Percentiles rank a stretch among this genome's conserved stretches.
Conservation (phyloP, 1,284 basidiomycete species). For the Pulveroboletus sp. region DNA sequence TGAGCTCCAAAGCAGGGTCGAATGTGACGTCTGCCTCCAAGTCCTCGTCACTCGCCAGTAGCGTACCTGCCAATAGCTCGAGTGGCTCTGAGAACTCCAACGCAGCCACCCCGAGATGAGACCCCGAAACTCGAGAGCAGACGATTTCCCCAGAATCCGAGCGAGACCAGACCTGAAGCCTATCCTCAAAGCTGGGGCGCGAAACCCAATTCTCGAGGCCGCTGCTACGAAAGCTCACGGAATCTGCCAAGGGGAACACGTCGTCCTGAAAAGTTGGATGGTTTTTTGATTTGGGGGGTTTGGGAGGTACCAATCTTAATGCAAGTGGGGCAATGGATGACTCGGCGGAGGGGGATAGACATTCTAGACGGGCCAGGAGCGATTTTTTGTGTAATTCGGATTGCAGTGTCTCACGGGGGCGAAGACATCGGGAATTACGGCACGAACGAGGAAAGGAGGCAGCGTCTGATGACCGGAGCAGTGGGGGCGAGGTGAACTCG, state of each 20-base stretch:
- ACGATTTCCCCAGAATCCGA: conserved; percentile 37
- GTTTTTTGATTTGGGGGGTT: conserved; percentile 17
- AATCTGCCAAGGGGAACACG: conserved; percentile 39
- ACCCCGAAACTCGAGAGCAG: conserved; percentile 42
- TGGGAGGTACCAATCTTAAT: conserved; percentile 34
- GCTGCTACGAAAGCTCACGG: conserved; percentile 43
- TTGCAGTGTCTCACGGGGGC: conserved; percentile 40
- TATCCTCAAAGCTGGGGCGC: conserved; percentile 74
- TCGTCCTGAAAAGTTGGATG: conserved; percentile 32
- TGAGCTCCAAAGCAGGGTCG: conserved; percentile 16
- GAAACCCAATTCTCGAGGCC: conserved; percentile 64
- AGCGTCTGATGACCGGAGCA: conserved; percentile 40
- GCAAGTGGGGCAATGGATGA: conserved; percentile 48
- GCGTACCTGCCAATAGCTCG: conserved; percentile 52
- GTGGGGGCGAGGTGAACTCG: conserved; percentile 47
- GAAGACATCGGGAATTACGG: conserved; percentile 41
- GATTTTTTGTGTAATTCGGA: conserved; percentile 47
- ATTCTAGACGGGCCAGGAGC: conserved; percentile 46
- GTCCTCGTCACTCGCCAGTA: conserved; percentile 17
- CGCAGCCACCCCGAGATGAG: conserved; percentile 60
- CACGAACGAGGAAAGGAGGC: conserved; percentile 63
- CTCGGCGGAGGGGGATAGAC: conserved; percentile 43
- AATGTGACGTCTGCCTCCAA: conserved; percentile 6
- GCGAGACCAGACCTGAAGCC: conserved; percentile 51
- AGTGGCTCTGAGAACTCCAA: conserved; percentile 66